Percentiles rank a stretch among this genome's conserved stretches.
These are phyloP conservation scores for Hydrangea macrophylla DNA, from an alignment of 148 eudicot genomes.

Conservation along the genomic window DNA sequence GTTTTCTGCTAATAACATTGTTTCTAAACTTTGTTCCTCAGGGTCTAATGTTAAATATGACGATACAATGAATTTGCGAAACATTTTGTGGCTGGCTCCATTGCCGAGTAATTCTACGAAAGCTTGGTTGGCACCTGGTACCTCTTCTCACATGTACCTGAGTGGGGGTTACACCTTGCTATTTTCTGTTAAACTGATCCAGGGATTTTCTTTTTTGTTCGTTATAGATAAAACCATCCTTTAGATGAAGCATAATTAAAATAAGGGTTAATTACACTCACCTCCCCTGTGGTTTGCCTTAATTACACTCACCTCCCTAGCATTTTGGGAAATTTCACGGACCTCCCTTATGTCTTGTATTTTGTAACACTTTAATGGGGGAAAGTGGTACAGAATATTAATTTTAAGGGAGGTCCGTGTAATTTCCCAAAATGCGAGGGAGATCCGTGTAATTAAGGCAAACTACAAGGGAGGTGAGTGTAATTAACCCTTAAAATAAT, in stretches of 20 bases:
- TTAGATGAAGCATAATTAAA: not conserved
- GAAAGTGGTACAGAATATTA: too few species aligned
- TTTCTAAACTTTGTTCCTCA: slow-evolving; percentile 26
- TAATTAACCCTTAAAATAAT: too few species aligned
- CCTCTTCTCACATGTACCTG: slow-evolving; percentile 11
- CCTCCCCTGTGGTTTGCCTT: too few species aligned
- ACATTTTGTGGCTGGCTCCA: slow-evolving; percentile 98
- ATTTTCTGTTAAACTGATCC: not conserved
- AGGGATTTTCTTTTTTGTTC: not conserved
- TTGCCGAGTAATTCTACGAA: slow-evolving; percentile 57
- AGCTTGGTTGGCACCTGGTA: slow-evolving; percentile 86
- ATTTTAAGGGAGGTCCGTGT: too few species aligned
- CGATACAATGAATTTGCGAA: slow-evolving; percentile 76
- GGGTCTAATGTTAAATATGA: slow-evolving; percentile 73
- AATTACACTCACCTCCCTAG: too few species aligned
- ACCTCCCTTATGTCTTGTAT: too few species aligned
- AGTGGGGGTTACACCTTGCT: not conserved
- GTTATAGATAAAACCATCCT: not conserved
- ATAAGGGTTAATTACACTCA: too few species aligned
- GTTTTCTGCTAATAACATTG: not conserved
- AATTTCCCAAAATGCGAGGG: too few species aligned
- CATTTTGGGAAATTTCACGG: too few species aligned
- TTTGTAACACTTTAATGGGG: too few species aligned
- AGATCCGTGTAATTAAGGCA: too few species aligned
- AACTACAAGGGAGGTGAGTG: too few species aligned